These are phyloP conservation scores for Quercus aquifolioides DNA, from an alignment of 306 rosid genomes.

Conservation along the genomic window DNA sequence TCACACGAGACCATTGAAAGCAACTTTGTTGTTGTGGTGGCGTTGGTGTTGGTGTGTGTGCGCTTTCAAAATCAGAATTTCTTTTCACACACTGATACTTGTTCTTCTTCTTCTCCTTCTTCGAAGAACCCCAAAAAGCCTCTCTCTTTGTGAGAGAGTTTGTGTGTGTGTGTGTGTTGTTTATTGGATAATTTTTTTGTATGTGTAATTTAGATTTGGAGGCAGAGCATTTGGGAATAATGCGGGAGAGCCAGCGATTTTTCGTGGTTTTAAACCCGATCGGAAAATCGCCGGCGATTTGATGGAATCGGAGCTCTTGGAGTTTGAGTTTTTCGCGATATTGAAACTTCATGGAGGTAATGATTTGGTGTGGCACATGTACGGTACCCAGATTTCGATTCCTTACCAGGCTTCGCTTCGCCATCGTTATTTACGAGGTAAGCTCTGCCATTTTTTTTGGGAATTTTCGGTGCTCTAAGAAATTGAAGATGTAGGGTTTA, in stretches of 20 bases:
- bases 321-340: constrained; percentile 23
- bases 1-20: too few relatives aligned
- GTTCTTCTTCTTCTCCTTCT: too few relatives aligned
- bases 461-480: background rate
- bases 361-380: constrained; percentile 51
- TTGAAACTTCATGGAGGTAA: constrained; percentile 53
- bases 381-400: constrained; percentile 51
- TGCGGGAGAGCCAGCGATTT: constrained; percentile 46
- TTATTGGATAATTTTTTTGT: too few relatives aligned
- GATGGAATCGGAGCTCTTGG: constrained; percentile 54
- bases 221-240: constrained; percentile 36
- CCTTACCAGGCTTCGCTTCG: constrained; percentile 40
- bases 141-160: too few relatives aligned
- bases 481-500: constrained; percentile 31
- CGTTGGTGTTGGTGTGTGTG: too few relatives aligned
- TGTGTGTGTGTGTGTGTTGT: too few relatives aligned
- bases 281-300: constrained; percentile 59
- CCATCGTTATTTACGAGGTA: constrained; percentile 57
- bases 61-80: too few relatives aligned
- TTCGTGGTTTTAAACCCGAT: constrained; percentile 45
- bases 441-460: constrained; percentile 22
- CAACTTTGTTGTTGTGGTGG: too few relatives aligned
- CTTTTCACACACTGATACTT: too few relatives aligned
- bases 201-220: background rate
- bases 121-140: too few relatives aligned